A percentile compares a stretch with the other conserved stretches of the same genome.
Evolutionary conservation across 2,329 filamentous ascomycete species (phyloP).

Genomic region (Pseudogymnoascus sp.): DNA sequence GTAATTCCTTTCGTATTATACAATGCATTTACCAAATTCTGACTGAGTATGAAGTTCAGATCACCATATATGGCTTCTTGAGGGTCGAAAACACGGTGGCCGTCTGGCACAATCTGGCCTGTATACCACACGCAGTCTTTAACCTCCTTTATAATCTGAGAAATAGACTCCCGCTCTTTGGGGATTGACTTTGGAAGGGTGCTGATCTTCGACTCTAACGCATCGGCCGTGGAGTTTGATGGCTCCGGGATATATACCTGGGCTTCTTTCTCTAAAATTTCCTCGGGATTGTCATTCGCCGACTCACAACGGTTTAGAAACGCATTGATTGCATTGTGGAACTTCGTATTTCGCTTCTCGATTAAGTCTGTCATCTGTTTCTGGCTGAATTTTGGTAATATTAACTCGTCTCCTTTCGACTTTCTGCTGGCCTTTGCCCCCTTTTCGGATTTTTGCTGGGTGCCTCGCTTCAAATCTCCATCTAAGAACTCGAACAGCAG

Average conservation of each 20-base stretch:
- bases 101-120: slow-evolving; percentile 86
- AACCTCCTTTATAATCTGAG: slow-evolving; percentile 80
- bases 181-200: slow-evolving; percentile 66
- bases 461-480: slow-evolving; percentile 79
- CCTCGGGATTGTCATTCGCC: slow-evolving; percentile 59
- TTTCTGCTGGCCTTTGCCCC: slow-evolving; percentile 65
- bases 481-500: slow-evolving; percentile 90
- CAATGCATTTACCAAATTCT: slow-evolving; percentile 88
- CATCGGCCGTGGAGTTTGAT: slow-evolving; percentile 36
- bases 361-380: slow-evolving; percentile 87
- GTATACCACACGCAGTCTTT: slow-evolving; percentile 81
- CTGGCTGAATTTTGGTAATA: slow-evolving; percentile 88
- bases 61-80: slow-evolving; percentile 78
- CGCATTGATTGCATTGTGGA: slow-evolving; percentile 65
- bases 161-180: slow-evolving; percentile 68
- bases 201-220: slow-evolving; percentile 28
- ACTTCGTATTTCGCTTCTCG: slow-evolving; percentile 81
- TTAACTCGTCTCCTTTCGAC: slow-evolving; percentile 70
- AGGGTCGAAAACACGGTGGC: slow-evolving; percentile 82
- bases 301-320: slow-evolving; percentile 71
- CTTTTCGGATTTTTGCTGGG: slow-evolving; percentile 52
- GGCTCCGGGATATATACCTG: slow-evolving; percentile 57
- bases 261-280: slow-evolving; percentile 52
- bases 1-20: slow-evolving; percentile 89
- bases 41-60: slow-evolving; percentile 78